A percentile compares a stretch with the other conserved stretches of the same genome.
These are phyloP conservation scores for Lachnellula hyalina DNA, from an alignment of 2,329 filamentous ascomycete genomes.

Conservation along the genomic window DNA sequence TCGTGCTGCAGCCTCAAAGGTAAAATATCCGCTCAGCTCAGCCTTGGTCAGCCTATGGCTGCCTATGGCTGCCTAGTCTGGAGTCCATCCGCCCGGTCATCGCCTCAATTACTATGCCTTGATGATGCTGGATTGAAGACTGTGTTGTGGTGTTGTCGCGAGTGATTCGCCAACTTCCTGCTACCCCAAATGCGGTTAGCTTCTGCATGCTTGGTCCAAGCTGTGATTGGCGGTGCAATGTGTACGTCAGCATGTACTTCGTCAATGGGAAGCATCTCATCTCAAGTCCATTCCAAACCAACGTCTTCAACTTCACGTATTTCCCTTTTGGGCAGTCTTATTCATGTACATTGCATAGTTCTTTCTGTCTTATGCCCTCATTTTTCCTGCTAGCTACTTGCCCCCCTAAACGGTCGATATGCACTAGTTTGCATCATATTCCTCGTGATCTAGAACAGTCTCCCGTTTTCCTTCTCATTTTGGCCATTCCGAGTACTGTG, in stretches of 20 bases:
- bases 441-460: background rate
- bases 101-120: too few species aligned
- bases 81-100: too few species aligned
- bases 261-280: background rate
- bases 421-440: background rate
- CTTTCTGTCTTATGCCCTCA: background rate
- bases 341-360: background rate
- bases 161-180: constrained; percentile 6
- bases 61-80: too few species aligned
- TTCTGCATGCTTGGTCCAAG: too few species aligned
- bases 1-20: too few species aligned
- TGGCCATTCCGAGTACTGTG: background rate
- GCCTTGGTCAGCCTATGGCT: too few species aligned
- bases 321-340: constrained; percentile 4
- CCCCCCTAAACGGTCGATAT: background rate
- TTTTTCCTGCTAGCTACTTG: background rate
- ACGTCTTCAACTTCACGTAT: constrained; percentile 3
- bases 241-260: too few species aligned
- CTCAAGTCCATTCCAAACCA: background rate
- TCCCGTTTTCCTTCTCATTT: too few species aligned
- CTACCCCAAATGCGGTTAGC: constrained; percentile 6
- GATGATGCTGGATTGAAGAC: background rate
- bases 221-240: background rate
- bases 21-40: too few species aligned
- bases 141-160: background rate